Evolutionary conservation across 108 stramenopile species (phyloP).

Genomic region (Nitzschia inconspicua): DNA sequence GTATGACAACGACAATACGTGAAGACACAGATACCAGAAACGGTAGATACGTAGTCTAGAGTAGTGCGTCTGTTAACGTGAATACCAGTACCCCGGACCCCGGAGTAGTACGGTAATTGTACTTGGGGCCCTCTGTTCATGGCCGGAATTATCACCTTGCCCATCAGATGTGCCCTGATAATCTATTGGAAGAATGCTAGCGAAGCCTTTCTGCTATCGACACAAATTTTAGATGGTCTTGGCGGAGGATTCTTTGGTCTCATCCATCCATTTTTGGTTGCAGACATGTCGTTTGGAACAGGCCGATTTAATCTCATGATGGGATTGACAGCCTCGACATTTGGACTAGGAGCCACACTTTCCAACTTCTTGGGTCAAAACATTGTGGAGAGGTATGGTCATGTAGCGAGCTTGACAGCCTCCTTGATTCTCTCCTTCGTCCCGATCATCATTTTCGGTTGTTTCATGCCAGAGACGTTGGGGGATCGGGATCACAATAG

Average conservation of each 20-base stretch:
- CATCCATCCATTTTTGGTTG: slow-evolving; percentile 81
- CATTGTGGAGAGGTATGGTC: slow-evolving; percentile 73
- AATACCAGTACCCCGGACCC: no score
- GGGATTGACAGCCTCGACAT: slow-evolving; percentile 78
- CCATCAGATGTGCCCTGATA: slow-evolving; percentile 80
- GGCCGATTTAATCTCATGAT: slow-evolving; percentile 85
- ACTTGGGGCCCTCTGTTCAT: no score
- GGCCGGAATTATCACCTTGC: slow-evolving; percentile 67
- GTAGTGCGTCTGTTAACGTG: no score
- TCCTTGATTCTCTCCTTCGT: slow-evolving; percentile 67
- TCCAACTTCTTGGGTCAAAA: slow-evolving; percentile 80
- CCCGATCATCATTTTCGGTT: slow-evolving; percentile 65
- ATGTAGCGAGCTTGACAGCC: slow-evolving; percentile 70
- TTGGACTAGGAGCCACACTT: slow-evolving; percentile 80
- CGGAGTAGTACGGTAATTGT: no score
- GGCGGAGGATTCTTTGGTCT: slow-evolving; percentile 82
- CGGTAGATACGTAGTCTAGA: no score
- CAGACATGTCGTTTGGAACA: slow-evolving; percentile 85
- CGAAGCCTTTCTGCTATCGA: slow-evolving; percentile 64
- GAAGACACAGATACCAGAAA: no score
- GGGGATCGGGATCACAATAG: slow-evolving; percentile 40
- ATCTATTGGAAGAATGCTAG: slow-evolving; percentile 83
- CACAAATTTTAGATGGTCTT: slow-evolving; percentile 84
- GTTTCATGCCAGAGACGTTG: slow-evolving; percentile 79
- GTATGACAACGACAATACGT: no score